Evolutionary conservation across 2,329 filamentous ascomycete species (phyloP).

Genomic region (Botryotinia globosa): DNA sequence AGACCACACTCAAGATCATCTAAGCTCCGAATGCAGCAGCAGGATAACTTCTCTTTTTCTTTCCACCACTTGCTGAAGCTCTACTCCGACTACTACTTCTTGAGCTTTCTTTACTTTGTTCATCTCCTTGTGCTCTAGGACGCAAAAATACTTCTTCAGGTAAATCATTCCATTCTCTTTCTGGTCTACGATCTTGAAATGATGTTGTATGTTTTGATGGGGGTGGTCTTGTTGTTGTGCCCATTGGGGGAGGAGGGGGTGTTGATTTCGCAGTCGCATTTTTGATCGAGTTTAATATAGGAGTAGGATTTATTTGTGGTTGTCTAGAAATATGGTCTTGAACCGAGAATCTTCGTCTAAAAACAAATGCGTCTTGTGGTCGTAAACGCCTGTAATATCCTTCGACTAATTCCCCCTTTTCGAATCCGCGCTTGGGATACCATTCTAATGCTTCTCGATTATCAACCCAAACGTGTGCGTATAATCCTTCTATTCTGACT

Average conservation of each 20-base stretch:
- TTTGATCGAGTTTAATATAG: constrained; percentile 53
- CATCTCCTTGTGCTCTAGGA: constrained; percentile 37
- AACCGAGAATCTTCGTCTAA: constrained; percentile 44
- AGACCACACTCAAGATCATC: neutral
- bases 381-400: constrained; percentile 62
- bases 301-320: constrained; percentile 49
- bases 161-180: constrained; percentile 65
- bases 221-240: constrained; percentile 8
- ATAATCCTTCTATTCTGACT: constrained; percentile 45
- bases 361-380: constrained; percentile 60
- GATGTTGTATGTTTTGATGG: constrained; percentile 40
- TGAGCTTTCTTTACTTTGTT: constrained; percentile 45
- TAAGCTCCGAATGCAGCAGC: constrained; percentile 55
- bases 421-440: constrained; percentile 60
- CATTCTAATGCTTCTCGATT: constrained; percentile 62
- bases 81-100: constrained; percentile 50
- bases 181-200: constrained; percentile 58
- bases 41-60: constrained; percentile 60
- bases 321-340: constrained; percentile 30
- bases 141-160: constrained; percentile 52
- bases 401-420: constrained; percentile 44
- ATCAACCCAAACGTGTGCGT: constrained; percentile 67
- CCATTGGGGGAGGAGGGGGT: constrained; percentile 17
- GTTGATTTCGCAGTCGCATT: constrained; percentile 38
- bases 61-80: constrained; percentile 46